Conservation (phyloP, 495 filamentous ascomycete genomes). For the Terfezia boudieri region DNA sequence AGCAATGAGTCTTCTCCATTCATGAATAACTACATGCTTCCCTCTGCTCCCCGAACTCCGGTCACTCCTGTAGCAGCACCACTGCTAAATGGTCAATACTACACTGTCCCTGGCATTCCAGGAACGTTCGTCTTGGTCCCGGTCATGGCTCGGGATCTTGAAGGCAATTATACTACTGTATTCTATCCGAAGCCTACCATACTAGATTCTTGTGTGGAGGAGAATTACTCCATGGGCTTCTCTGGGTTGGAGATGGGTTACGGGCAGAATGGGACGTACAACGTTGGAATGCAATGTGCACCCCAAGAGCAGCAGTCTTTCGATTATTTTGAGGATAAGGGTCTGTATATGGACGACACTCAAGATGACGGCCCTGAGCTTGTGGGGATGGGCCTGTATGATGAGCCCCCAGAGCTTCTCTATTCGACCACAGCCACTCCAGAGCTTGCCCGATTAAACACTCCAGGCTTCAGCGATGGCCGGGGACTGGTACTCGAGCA, state of each 20-base stretch:
- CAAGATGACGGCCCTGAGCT: slow-evolving; percentile 4
- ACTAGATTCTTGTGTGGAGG: background rate
- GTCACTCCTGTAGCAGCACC: background rate
- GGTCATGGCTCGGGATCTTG: background rate
- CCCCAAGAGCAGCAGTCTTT: background rate
- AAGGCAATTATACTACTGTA: background rate
- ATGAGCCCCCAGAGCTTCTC: slow-evolving; percentile 13
- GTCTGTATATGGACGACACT: background rate
- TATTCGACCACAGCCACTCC: slow-evolving; percentile 10
- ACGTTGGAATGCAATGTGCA: background rate
- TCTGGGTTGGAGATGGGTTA: background rate
- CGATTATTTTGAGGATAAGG: background rate
- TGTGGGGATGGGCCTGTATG: slow-evolving; percentile 16
- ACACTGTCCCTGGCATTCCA: background rate
- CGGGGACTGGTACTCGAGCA: slow-evolving; percentile 15
- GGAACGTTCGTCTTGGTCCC: background rate
- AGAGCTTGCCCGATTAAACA: slow-evolving; percentile 8
- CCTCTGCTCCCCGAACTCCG: background rate
- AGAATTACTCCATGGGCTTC: background rate
- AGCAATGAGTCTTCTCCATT: background rate
- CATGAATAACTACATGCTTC: background rate
- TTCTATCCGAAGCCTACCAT: background rate
- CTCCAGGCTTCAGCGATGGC: slow-evolving; percentile 8
- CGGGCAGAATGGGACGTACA: background rate
- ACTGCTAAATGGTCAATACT: background rate